Conservation (phyloP, 106 monocot genomes). For the Apostasia ramifera region DNA sequence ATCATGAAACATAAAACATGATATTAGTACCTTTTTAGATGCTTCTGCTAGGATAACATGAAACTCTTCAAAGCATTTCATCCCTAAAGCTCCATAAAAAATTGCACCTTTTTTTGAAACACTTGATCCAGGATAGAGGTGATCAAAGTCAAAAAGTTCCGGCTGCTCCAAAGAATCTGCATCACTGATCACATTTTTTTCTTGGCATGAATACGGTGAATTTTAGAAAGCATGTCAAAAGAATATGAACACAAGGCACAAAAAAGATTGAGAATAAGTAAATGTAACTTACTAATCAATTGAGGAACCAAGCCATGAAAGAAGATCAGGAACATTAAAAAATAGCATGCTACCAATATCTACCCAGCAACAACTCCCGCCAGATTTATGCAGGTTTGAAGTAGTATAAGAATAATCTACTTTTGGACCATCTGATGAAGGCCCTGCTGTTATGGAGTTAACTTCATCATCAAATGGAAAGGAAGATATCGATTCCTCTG, state of each 20-base stretch:
- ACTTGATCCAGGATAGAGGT: conserved; percentile 43
- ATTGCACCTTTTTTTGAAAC: conserved; percentile 33
- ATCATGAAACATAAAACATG: not conserved
- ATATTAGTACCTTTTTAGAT: conserved; percentile 49
- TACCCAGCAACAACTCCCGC: conserved; percentile 78
- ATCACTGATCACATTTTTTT: conserved; percentile 18
- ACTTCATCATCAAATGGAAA: conserved; percentile 20
- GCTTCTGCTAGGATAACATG: conserved; percentile 56
- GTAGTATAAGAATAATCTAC: conserved; percentile 3
- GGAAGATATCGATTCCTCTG: conserved; percentile 67
- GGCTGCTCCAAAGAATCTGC: conserved; percentile 27
- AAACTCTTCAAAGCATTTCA: conserved; percentile 83
- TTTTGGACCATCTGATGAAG: not conserved
- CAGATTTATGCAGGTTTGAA: conserved; percentile 10
- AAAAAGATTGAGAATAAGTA: not conserved
- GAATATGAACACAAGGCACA: not conserved
- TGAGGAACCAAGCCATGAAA: conserved; percentile 38
- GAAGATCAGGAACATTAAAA: conserved; percentile 47
- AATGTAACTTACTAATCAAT: conserved; percentile 28
- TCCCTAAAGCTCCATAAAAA: conserved; percentile 87
- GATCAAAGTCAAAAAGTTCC: conserved; percentile 94
- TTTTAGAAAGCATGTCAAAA: not conserved
- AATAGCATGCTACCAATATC: conserved; percentile 63
- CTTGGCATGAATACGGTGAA: not conserved
- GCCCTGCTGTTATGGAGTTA: not conserved